Conservation (phyloP, 2,329 filamentous ascomycete genomes). For the Alternaria postmessia region DNA sequence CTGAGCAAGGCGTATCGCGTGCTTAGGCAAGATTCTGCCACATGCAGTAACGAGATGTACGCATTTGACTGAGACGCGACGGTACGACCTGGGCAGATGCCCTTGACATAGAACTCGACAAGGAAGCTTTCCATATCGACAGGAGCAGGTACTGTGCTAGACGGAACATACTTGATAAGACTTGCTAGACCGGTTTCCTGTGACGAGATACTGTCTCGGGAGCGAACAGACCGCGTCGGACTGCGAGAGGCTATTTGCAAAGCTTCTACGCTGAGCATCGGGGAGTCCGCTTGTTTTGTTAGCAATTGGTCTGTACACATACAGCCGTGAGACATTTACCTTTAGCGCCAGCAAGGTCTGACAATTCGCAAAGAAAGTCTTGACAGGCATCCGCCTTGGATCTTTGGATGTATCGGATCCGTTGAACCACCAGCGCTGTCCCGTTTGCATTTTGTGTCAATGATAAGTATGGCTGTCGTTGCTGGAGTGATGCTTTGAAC, state of each 20-base stretch:
- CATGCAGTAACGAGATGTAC: conserved; percentile 35
- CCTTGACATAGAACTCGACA: conserved; percentile 43
- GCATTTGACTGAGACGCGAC: conserved; percentile 36
- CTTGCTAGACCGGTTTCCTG: conserved; percentile 34
- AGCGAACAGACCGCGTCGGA: conserved; percentile 36
- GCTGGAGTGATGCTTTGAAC: conserved; percentile 42
- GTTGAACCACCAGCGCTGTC: conserved; percentile 41
- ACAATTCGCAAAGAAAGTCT: conserved; percentile 45
- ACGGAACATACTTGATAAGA: conserved; percentile 43
- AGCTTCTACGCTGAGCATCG: conserved; percentile 35
- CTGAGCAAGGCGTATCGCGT: conserved; percentile 44
- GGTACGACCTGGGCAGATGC: conserved; percentile 44
- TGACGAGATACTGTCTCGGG: conserved; percentile 35
- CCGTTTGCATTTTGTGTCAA: conserved; percentile 37
- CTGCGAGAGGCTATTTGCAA: conserved; percentile 35
- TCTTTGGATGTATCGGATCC: conserved; percentile 44
- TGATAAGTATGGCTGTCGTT: conserved; percentile 37
- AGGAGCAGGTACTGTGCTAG: conserved; percentile 20
- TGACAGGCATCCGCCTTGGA: conserved; percentile 46
- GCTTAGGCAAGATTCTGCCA: conserved; percentile 38
- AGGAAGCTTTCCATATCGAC: conserved; percentile 41
- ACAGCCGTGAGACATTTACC: conserved; percentile 22
- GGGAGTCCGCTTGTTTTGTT: conserved; percentile 36
- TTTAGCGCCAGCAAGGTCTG: conserved; percentile 41
- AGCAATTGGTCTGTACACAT: conserved; percentile 6